Conservation (phyloP, 495 filamentous ascomycete genomes). For the Hypoxylon lienhwacheense region DNA sequence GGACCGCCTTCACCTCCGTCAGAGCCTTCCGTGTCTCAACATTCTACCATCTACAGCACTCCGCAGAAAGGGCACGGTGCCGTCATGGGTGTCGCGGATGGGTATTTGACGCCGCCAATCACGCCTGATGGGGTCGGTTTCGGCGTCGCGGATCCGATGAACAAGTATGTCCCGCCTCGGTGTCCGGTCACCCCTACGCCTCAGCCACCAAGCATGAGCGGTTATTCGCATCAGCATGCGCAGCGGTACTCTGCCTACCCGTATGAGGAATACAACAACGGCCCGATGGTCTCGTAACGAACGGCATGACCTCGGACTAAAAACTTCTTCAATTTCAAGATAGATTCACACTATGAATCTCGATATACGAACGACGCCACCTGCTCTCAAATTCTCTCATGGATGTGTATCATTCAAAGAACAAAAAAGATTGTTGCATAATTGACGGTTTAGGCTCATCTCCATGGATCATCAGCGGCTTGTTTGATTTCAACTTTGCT, state of each 20-base stretch:
- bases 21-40: slow-evolving; percentile 57
- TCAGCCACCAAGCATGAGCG: slow-evolving; percentile 31
- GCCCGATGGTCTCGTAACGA: slow-evolving; percentile 35
- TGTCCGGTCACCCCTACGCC: slow-evolving; percentile 59
- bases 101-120: slow-evolving; percentile 92
- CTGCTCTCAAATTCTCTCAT: slow-evolving; percentile 25
- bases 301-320: background rate
- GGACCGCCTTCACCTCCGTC: slow-evolving; percentile 70
- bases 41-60: slow-evolving; percentile 67
- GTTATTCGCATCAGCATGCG: slow-evolving; percentile 28
- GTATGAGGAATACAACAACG: slow-evolving; percentile 33
- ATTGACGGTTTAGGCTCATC: slow-evolving; percentile 43
- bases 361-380: slow-evolving; percentile 15
- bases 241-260: slow-evolving; percentile 35
- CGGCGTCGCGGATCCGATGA: slow-evolving; percentile 47
- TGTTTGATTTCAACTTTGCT: slow-evolving; percentile 38
- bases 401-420: slow-evolving; percentile 41
- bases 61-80: slow-evolving; percentile 78
- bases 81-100: slow-evolving; percentile 66
- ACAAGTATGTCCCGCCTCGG: slow-evolving; percentile 52
- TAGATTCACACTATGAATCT: slow-evolving; percentile 22
- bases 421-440: slow-evolving; percentile 46
- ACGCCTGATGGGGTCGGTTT: slow-evolving; percentile 82
- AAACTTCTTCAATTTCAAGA: slow-evolving; percentile 13
- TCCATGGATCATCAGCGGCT: slow-evolving; percentile 44